Conservation (phyloP, 805 yeast genomes). For the Yueomyces sinensis region DNA sequence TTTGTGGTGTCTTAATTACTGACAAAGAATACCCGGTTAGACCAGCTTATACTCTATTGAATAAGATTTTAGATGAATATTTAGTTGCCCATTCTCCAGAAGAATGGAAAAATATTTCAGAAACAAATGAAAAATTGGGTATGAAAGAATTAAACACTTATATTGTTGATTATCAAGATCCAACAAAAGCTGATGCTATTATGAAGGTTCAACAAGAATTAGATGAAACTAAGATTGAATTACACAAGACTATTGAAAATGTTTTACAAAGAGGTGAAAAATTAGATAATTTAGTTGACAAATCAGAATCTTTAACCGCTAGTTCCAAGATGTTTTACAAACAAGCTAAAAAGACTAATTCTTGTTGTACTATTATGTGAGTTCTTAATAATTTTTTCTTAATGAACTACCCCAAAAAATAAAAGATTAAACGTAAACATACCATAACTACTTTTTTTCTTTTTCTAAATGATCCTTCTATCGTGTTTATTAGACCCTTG, state of each 20-base stretch:
- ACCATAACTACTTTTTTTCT: too few relatives aligned
- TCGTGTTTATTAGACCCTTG: too few relatives aligned
- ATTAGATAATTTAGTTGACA: constrained; percentile 85
- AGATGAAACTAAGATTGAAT: constrained; percentile 92
- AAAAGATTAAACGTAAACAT: too few relatives aligned
- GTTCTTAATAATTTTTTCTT: too few relatives aligned
- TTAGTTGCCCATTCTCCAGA: constrained; percentile 63
- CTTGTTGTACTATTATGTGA: constrained; percentile 72
- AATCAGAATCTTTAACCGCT: constrained; percentile 82
- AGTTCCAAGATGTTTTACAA: constrained; percentile 90
- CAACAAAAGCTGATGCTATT: constrained; percentile 90
- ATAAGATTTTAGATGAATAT: constrained; percentile 85
- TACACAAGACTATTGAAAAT: constrained; percentile 89
- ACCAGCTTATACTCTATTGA: constrained; percentile 87
- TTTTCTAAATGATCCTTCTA: too few relatives aligned
- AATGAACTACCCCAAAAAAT: too few relatives aligned
- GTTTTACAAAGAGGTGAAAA: constrained; percentile 95
- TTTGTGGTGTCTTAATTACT: constrained; percentile 82
- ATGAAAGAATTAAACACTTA: constrained; percentile 47
- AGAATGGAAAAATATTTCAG: constrained; percentile 48
- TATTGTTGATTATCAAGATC: constrained; percentile 83
- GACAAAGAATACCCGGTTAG: constrained; percentile 95
- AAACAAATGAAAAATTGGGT: constrained; percentile 25
- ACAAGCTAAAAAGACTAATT: constrained; percentile 90
- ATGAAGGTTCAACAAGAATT: constrained; percentile 96